A percentile compares a stretch with the other conserved stretches of the same genome.
Conservation (phyloP, 73 alveolate genomes). For the Durusdinium trenchii region DNA sequence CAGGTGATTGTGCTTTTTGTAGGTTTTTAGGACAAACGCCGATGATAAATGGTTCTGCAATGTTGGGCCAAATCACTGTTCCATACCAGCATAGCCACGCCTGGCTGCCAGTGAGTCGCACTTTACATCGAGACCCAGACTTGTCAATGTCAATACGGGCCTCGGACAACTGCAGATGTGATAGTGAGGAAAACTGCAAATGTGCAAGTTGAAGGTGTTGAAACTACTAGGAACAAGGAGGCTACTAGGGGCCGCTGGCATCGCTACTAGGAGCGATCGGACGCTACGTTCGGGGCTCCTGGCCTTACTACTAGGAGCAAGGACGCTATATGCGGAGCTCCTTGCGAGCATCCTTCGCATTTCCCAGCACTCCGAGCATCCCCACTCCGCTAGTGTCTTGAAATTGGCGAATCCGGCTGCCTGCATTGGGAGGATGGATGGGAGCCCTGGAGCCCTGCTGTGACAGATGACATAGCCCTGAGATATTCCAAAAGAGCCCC, state of each 20-base stretch:
- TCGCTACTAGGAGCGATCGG: too few relatives aligned
- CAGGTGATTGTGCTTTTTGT: not conserved
- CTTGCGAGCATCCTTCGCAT: not conserved
- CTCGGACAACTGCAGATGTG: not conserved
- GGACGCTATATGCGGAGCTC: too few relatives aligned
- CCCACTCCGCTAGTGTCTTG: slow-evolving; percentile 78
- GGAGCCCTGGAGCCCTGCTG: not conserved
- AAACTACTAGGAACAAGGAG: too few relatives aligned
- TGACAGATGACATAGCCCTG: not conserved
- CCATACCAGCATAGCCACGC: not conserved
- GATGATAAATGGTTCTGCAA: not conserved
- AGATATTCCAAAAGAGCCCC: not conserved
- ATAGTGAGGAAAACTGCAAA: not conserved
- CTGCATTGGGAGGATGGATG: not conserved
- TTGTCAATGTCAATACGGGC: slow-evolving; percentile 96
- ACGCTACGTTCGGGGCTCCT: too few relatives aligned
- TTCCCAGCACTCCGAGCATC: not conserved
- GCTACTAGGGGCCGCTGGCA: too few relatives aligned
- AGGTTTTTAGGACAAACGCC: too few relatives aligned
- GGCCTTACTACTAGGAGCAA: too few relatives aligned
- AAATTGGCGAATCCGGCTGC: slow-evolving; percentile 77
- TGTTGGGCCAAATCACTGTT: not conserved
- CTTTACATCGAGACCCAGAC: slow-evolving; percentile 81
- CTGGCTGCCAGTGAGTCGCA: slow-evolving; percentile 91
- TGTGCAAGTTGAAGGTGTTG: too few relatives aligned